Evolutionary conservation across 257 asterid genomes (phyloP), one percentile per base, ranked within the genome.

Genomic region (Gentiana macrophylla): DNA sequence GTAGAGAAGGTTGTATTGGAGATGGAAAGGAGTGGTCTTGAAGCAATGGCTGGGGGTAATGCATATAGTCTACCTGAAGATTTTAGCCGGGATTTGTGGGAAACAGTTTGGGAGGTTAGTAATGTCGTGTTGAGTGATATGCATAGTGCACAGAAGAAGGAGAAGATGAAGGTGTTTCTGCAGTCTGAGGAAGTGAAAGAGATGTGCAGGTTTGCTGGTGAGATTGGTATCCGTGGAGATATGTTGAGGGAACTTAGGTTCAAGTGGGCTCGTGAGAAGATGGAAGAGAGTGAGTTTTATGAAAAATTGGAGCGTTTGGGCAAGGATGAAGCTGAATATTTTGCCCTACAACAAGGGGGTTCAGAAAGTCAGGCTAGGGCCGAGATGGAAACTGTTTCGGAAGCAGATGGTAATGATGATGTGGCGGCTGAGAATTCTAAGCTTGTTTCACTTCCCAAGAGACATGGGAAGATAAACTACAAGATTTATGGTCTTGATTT

Each of bases 401-500:
- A 46, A 37, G 57, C 37, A 48, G 65, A 44, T 33, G 73, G 33
- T 36, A 55, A 53, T 8, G 36, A 32, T 45, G 49, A 41, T 45
- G 67, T 41, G 54, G 73, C 13, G 32, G 81, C 60, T 55, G 75
- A 52, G 64, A 64, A 52, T 46, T 61, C 68, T 62, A 67, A 70
- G 58, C 70, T 50, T 44, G 66, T 66, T 32, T 51, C 90, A 32
- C 87, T 92, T 63, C 98, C 98, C 32, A 88, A 75, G 75, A 80
- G 97, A 70, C 95, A 79, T 63, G 97, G 98, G 57, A 87, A 78
- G 78, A 59, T 92, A 48, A 85, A 85, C 70, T 88, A 83, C 75
- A 85, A 77, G 76, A 87, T 87, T 56, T 88, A 92, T 70, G 98
- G 97, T 41, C 95, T 92, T 62, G 94, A 88, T 67, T 75, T 91